Base-by-base conservation (phyloP, 495 filamentous ascomycete genomes). In the Xylaria palmicola region DNA sequence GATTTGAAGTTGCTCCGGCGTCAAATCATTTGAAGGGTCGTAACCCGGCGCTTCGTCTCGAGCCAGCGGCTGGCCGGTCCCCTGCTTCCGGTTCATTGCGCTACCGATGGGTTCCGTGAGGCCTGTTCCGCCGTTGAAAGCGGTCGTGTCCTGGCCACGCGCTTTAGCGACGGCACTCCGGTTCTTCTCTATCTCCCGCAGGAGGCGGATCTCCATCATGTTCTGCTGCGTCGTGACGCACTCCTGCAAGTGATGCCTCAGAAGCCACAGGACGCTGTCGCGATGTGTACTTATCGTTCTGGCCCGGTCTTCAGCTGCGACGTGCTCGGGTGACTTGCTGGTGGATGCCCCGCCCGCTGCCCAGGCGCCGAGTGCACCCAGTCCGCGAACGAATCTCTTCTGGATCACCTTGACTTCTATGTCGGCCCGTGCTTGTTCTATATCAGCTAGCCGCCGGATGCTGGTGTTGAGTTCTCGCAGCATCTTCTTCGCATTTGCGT, bases 181-280 rank as follows among this genome's bases (percentile, higher is more conserved):
- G 72, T 87, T 92, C 82, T 87, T 91, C 79, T 98, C 95, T 68
- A 92, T 79, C 68, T 92, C 90, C 59, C 95, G 77, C 69, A 85
- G 84, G 60, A 98, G 73, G 67, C 94, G 74, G 69, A 88, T 89
- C 75, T 96, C 94, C 78, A 98, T 95, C 90, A 97, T 97, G 48
- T 77, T 79, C 54, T 90, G 82, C 79, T 98, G 93, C 62, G 89
- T 84, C 72, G 85, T 79, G 32, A 87, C 87, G 12, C 85, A 90
- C 59, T 86, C 81, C 75, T 94, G 90, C 39, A 98, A 72, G 65
- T 84, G 81, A 54, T 86, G 78, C 54, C 89, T 79, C 63, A 98
- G 68, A 70, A 88, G 93, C 88, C 88, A 92, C 2, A 98, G 72
- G 24, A 98, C 86, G 60, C 86, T 85, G 67, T 96, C 93, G 51